Percentiles rank a stretch among this genome's conserved stretches.
Evolutionary conservation across 2,329 filamentous ascomycete genomes (phyloP).

Genomic region (Paraphaeosphaeria minitans): DNA sequence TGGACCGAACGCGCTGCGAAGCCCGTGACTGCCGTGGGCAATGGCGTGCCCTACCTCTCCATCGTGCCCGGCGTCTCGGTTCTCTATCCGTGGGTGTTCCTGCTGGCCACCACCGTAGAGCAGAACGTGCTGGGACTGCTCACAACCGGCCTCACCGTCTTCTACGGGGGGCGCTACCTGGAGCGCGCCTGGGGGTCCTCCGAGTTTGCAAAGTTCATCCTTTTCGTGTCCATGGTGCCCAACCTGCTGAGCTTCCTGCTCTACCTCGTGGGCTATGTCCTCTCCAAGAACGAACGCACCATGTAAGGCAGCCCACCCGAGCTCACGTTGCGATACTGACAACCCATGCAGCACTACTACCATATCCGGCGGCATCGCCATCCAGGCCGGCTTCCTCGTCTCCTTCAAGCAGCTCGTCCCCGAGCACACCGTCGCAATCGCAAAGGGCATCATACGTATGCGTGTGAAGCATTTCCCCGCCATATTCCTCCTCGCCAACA

Average conservation of each 20-base stretch:
- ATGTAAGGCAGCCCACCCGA: constrained; percentile 60
- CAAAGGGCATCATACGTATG: constrained; percentile 85
- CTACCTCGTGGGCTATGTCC: constrained; percentile 73
- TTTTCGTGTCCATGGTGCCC: constrained; percentile 77
- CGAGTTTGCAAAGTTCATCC: constrained; percentile 89
- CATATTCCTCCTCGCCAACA: constrained; percentile 74
- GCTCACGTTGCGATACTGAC: constrained; percentile 15
- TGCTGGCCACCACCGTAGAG: constrained; percentile 87
- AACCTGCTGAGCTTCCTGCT: constrained; percentile 76
- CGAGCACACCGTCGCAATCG: constrained; percentile 93
- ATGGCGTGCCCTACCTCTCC: constrained; percentile 83
- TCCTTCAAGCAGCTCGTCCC: constrained; percentile 97
- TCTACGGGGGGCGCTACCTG: constrained; percentile 91
- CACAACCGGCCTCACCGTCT: constrained; percentile 78
- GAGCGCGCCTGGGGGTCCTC: constrained; percentile 93
- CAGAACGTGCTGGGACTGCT: constrained; percentile 87
- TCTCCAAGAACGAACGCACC: constrained; percentile 70
- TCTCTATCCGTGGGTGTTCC: constrained; percentile 90
- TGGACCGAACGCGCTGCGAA: constrained; percentile 53
- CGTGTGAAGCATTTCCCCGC: constrained; percentile 82
- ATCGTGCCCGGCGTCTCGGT: constrained; percentile 83
- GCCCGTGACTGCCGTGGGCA: constrained; percentile 54
- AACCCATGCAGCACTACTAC: constrained; percentile 67
- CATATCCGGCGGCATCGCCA: constrained; percentile 84
- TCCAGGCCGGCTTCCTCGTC: constrained; percentile 93